Percentiles rank a stretch among this genome's conserved stretches.
Evolutionary conservation across 2,329 filamentous ascomycete genomes (phyloP).

Genomic region (Penicillium sp.): DNA sequence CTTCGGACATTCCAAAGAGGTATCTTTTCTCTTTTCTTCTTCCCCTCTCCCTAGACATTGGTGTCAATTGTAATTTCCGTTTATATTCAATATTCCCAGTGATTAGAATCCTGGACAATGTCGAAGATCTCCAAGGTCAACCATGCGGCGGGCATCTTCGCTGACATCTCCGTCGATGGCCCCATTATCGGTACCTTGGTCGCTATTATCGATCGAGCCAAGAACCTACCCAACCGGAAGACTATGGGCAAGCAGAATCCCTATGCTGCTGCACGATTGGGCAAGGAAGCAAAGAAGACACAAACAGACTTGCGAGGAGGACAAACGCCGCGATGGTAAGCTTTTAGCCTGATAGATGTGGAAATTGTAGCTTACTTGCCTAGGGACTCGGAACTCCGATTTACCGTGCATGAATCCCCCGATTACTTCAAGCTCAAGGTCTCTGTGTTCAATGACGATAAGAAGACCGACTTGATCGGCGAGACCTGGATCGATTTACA

Average conservation of each 20-base stretch:
- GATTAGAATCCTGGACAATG: neutral
- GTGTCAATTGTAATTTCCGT: conserved; percentile 7
- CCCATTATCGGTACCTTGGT: conserved; percentile 92
- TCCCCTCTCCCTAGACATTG: conserved; percentile 12
- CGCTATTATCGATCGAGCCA: conserved; percentile 86
- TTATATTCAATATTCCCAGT: neutral
- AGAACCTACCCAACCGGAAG: conserved; percentile 94
- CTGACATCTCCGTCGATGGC: conserved; percentile 90
- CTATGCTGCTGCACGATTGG: conserved; percentile 88
- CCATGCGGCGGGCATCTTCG: conserved; percentile 90
- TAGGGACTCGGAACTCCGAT: conserved; percentile 97
- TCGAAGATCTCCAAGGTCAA: conserved; percentile 59
- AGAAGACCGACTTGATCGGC: conserved; percentile 93
- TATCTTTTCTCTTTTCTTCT: conserved; percentile 16
- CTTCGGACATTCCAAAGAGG: conserved; percentile 21
- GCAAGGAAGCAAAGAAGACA: conserved; percentile 97
- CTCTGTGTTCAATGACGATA: conserved; percentile 97
- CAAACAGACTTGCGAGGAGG: conserved; percentile 90
- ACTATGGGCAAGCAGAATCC: conserved; percentile 98
- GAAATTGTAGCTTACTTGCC: neutral
- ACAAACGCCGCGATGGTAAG: conserved; percentile 90
- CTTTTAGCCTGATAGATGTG: neutral
- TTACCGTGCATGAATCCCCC: conserved; percentile 90
- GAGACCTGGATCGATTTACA: conserved; percentile 87
- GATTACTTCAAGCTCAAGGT: conserved; percentile 96